Evolutionary conservation across 306 rosid species (phyloP), one percentile per base, ranked within the genome.

Genomic region (Argentina anserina): DNA sequence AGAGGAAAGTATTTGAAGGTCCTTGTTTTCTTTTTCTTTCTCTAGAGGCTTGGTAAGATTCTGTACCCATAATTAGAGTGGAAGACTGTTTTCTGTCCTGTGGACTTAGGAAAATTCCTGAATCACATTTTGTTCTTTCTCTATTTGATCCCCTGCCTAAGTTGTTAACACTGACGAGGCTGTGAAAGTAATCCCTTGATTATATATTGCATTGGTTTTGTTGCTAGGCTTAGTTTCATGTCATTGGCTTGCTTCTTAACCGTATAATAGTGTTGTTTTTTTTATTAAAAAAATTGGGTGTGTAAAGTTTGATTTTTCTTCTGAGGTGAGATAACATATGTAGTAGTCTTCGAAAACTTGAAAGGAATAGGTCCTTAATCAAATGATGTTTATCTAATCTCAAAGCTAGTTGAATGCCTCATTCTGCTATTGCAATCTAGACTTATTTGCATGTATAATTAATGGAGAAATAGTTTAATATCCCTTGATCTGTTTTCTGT

Each of bases 401-500:
- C 9, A 53, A 52, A 45, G 28, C 14, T 12, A 4, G 37, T 31
- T 74, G 61, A 31, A 26, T 46, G 8, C 50, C 17, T 43, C 46
- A 7, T 43, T 26, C 4, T 33, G 43, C 25, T 58, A 14, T 2
- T 33, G 43, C 25, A 65, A 28, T 43, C 23, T 73, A 13, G 65
- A 21, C 25, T 34, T 37, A 17, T 39, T 61, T 39, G 31, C 31
- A 26, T 34, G 26, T 34, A 15, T 58, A 17, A 46, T 9, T 60
- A 20, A 26, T 14, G 42, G 61, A 69, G 11, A 59, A 69, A 68
- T 9, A 68, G 46, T 55, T 21, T n/a, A 21, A 59, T 36, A 5
- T 33, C 9, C 53, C 37, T 12, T 40, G 76, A 12, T 70, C 69
- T 7, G 40, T 25, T 45, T 52, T 63, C 73, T 42, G 60, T 50